A percentile compares a stretch with the other conserved stretches of the same genome.
Conservation (phyloP, 768 basidiomycete genomes). For the Tulasnella sp. region DNA sequence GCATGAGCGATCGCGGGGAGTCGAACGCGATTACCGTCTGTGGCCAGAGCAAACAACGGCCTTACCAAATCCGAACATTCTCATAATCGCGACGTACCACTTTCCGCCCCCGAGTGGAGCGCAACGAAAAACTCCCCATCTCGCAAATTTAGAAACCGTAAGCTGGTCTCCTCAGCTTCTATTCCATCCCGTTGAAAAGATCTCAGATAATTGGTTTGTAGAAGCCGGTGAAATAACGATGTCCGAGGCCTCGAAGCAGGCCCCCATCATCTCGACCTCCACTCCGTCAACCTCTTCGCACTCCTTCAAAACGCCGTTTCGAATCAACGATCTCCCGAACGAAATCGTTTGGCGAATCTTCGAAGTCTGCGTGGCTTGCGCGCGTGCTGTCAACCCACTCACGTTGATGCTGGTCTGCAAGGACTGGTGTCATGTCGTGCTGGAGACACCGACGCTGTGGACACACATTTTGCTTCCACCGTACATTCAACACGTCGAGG, state of each 20-base stretch:
- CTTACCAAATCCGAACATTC: not conserved
- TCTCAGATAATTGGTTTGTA: not conserved
- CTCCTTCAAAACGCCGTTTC: not conserved
- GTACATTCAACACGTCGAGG: constrained; percentile 5
- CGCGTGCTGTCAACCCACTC: not conserved
- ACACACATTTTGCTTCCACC: not conserved
- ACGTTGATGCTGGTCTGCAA: not conserved
- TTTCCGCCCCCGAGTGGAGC: not conserved
- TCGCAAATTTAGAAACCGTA: not conserved
- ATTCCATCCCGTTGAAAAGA: not conserved
- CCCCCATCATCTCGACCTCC: not conserved
- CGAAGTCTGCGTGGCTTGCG: not conserved
- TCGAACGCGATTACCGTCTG: not conserved
- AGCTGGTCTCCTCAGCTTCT: not conserved
- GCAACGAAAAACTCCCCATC: not conserved
- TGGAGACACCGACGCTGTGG: not conserved
- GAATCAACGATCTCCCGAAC: not conserved
- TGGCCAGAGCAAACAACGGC: not conserved
- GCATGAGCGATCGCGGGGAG: not conserved
- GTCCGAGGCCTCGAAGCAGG: not conserved
- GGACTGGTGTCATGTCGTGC: not conserved
- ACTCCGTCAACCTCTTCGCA: not conserved
- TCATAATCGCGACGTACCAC: not conserved
- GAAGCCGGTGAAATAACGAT: not conserved
- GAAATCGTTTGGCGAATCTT: not conserved